phyloP scores from a whole-genome alignment of 2,329 filamentous ascomycete species.

The Stromatinia cepivora region DNA sequence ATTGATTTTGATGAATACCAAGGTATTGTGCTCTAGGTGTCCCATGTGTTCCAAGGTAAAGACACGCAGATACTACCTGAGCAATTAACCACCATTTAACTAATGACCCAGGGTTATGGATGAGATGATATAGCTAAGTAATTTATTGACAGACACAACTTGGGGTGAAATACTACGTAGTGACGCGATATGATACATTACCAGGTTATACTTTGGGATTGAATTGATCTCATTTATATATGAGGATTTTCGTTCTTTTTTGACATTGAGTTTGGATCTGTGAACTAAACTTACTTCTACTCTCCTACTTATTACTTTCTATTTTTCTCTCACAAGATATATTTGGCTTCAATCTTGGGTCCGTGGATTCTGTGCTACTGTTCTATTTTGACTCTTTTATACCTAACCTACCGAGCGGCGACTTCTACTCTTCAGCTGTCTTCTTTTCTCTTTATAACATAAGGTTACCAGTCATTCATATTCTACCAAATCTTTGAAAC shows the following conservation, averaged over 20 bases:
- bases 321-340: not conserved
- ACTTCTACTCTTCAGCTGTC: not conserved
- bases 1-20: not conserved
- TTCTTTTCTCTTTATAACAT: not conserved
- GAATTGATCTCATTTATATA: not conserved
- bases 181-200: not conserved
- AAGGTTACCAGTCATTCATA: not conserved
- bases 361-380: constrained; percentile 4
- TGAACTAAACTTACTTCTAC: not conserved
- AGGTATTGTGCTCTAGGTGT: not conserved
- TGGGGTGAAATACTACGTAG: not conserved
- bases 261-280: not conserved
- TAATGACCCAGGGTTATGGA: not conserved
- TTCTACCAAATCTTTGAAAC: not conserved
- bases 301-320: not conserved
- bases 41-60: not conserved
- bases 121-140: not conserved
- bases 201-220: not conserved
- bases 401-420: not conserved
- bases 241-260: not conserved
- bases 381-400: constrained; percentile 10
- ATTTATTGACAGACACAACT: not conserved
- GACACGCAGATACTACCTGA: not conserved
- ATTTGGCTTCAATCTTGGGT: not conserved
- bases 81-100: not conserved